A percentile compares a stretch with the other conserved stretches of the same genome.
phyloP scores from a whole-genome alignment of 1,139 yeast genomes.

The Suhomyces bribrorum region DNA sequence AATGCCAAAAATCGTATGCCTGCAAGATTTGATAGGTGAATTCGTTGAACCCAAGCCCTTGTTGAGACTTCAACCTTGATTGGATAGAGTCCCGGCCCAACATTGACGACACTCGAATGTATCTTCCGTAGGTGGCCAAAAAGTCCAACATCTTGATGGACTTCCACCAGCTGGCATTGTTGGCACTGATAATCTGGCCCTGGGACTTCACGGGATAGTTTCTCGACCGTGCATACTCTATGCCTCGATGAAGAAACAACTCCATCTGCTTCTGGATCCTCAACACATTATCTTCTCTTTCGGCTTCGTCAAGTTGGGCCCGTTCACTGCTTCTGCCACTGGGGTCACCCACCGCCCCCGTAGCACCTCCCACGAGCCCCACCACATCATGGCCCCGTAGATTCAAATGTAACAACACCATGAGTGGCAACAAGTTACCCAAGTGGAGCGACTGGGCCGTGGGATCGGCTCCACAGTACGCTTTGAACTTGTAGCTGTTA shows the following conservation, averaged over 20 bases:
- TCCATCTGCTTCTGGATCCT: slow-evolving; percentile 64
- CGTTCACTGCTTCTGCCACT: slow-evolving; percentile 87
- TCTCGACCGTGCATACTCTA: slow-evolving; percentile 59
- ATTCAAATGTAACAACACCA: slow-evolving; percentile 81
- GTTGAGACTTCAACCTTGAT: slow-evolving; percentile 63
- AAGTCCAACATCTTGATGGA: slow-evolving; percentile 74
- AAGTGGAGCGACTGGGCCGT: slow-evolving; percentile 86
- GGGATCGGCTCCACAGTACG: slow-evolving; percentile 97
- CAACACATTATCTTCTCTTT: slow-evolving; percentile 58
- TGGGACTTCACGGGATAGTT: slow-evolving; percentile 39
- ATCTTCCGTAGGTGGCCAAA: slow-evolving; percentile 72
- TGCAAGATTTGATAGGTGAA: slow-evolving; percentile 90
- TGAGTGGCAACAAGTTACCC: slow-evolving; percentile 85
- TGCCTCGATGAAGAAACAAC: slow-evolving; percentile 61
- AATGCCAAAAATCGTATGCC: slow-evolving; percentile 90
- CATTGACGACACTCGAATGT: slow-evolving; percentile 84
- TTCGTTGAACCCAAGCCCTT: slow-evolving; percentile 90
- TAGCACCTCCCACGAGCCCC: slow-evolving; percentile 95
- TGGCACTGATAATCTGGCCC: slow-evolving; percentile 49
- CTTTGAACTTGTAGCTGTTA: slow-evolving; percentile 44
- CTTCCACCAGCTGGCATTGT: slow-evolving; percentile 88
- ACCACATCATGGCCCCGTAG: slow-evolving; percentile 81
- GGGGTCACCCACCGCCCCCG: slow-evolving; percentile 97
- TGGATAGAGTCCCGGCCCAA: slow-evolving; percentile 85
- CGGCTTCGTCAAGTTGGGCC: slow-evolving; percentile 49